Percentiles rank a stretch among this genome's conserved stretches.
Evolutionary conservation across 2,329 filamentous ascomycete species (phyloP).

Genomic region (Bimuria novae-zelandiae): DNA sequence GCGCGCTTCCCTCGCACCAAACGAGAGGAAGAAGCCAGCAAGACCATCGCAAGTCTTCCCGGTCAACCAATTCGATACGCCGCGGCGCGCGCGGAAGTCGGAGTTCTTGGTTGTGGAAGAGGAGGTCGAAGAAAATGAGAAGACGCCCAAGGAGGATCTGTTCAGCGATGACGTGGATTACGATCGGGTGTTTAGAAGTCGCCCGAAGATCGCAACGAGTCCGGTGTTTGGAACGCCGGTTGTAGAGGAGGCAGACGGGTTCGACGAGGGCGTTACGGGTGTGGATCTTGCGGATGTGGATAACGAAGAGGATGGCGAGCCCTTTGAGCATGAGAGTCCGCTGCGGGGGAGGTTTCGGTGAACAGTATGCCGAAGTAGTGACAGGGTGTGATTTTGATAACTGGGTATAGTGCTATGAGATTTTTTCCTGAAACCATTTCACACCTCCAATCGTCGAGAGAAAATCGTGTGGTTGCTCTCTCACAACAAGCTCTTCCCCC

Average conservation of each 20-base stretch:
- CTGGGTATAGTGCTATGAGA: too few species aligned
- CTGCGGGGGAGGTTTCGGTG: constrained; percentile 24
- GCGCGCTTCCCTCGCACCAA: constrained; percentile 18
- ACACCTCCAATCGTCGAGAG: too few species aligned
- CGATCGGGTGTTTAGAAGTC: constrained; percentile 80
- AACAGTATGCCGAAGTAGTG: too few species aligned
- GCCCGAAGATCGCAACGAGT: constrained; percentile 79
- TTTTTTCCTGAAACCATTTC: too few species aligned
- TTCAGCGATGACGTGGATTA: constrained; percentile 75
- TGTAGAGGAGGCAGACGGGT: constrained; percentile 13
- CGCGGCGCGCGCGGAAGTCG: constrained; percentile 45
- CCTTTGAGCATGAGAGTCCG: constrained; percentile 34
- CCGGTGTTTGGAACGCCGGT: constrained; percentile 55
- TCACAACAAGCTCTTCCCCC: too few species aligned
- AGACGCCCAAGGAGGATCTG: constrained; percentile 68
- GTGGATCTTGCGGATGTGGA: constrained; percentile 41
- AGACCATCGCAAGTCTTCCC: constrained; percentile 51
- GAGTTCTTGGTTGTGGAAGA: constrained; percentile 28
- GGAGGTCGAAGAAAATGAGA: constrained; percentile 32
- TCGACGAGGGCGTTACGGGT: constrained; percentile 35
- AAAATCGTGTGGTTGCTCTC: too few species aligned
- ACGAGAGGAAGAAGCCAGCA: constrained; percentile 27
- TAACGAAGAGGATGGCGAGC: constrained; percentile 28
- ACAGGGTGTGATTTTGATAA: too few species aligned
- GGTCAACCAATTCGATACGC: constrained; percentile 62